These are phyloP conservation scores for Exutisphaerella laricina DNA, from an alignment of 2,329 filamentous ascomycete species.

Conservation along the genomic window DNA sequence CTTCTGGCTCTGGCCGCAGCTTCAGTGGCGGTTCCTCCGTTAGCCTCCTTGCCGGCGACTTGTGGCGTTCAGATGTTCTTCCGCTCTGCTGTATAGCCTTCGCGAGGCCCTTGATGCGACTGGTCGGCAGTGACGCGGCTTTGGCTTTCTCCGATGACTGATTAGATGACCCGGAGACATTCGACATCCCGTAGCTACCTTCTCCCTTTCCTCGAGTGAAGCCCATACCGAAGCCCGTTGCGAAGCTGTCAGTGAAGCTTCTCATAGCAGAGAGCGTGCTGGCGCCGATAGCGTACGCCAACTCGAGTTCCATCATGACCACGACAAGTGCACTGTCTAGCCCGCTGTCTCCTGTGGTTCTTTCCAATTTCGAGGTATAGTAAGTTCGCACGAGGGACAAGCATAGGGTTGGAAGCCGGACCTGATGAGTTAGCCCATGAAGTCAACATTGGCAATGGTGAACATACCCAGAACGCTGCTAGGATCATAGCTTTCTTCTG, in stretches of 20 bases:
- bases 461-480: conserved; percentile 35
- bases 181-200: conserved; percentile 26
- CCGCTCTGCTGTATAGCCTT: not conserved
- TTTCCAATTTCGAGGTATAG: conserved; percentile 29
- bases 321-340: conserved; percentile 31
- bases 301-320: conserved; percentile 36
- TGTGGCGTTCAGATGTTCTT: conserved; percentile 2
- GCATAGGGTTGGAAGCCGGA: conserved; percentile 26
- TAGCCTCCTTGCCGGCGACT: conserved; percentile 1
- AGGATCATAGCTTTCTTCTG: conserved; percentile 34
- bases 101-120: conserved; percentile 2
- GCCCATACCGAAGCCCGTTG: conserved; percentile 36
- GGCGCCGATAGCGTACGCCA: conserved; percentile 39
- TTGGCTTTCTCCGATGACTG: conserved; percentile 18
- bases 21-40: conserved; percentile 9
- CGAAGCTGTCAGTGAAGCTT: conserved; percentile 39
- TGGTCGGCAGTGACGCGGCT: conserved; percentile 6
- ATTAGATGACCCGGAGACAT: conserved; percentile 20
- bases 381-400: conserved; percentile 34
- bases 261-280: conserved; percentile 41
- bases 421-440: conserved; percentile 5
- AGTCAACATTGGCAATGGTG: too few relatives aligned
- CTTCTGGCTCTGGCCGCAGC: conserved; percentile 18
- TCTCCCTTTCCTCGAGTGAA: conserved; percentile 29
- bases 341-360: conserved; percentile 28